Conservation (phyloP, 768 basidiomycete genomes). For the Mycena belliarum region DNA sequence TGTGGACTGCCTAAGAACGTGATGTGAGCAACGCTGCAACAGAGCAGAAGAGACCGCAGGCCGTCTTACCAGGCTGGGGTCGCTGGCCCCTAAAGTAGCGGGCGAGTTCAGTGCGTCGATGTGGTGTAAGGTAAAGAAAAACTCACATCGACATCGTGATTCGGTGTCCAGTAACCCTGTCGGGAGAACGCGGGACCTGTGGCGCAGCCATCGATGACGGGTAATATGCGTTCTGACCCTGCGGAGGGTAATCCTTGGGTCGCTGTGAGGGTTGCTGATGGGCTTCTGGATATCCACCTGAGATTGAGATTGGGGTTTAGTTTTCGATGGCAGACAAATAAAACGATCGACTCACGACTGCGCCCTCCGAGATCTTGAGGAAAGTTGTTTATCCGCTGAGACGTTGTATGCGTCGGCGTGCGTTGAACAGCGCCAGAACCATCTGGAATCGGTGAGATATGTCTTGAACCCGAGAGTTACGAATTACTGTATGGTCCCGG, state of each 20-base stretch:
- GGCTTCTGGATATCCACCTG: background rate
- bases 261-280: background rate
- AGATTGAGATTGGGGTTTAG: too few species aligned
- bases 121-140: background rate
- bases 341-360: background rate
- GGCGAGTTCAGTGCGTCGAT: background rate
- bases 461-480: background rate
- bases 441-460: background rate
- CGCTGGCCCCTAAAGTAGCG: background rate
- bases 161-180: conserved; percentile 1
- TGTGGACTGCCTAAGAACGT: background rate
- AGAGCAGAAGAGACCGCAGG: background rate
- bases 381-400: conserved; percentile 1
- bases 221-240: background rate
- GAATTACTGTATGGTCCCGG: conserved; percentile 7
- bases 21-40: background rate
- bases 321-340: too few species aligned
- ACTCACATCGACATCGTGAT: conserved; percentile 7
- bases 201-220: background rate
- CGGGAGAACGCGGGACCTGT: conserved; percentile 6
- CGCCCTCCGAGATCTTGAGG: conserved; percentile 5
- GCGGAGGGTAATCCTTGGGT: background rate
- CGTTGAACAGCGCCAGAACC: conserved; percentile 5
- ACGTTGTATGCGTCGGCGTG: background rate
- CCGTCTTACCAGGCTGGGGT: background rate